phyloP scores from a whole-genome alignment of 305 asterid genomes.

The Rubia tinctorum region DNA sequence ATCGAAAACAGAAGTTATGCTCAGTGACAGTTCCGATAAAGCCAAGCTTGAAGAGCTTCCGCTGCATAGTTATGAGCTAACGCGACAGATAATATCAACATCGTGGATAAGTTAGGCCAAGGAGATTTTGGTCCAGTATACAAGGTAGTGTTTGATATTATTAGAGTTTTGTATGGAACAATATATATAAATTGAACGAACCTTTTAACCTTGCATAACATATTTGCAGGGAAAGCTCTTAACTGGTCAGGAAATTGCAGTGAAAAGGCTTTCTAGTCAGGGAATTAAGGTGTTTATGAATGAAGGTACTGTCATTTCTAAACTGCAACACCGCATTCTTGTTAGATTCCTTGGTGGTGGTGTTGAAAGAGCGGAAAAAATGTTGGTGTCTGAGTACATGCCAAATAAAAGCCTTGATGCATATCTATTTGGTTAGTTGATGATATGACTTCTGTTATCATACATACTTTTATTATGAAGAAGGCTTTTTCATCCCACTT shows the following conservation, averaged over 20 bases:
- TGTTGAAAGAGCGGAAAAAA: conserved; percentile 10
- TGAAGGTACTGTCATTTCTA: conserved; percentile 17
- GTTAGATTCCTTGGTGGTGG: conserved; percentile 13
- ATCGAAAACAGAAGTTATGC: background rate
- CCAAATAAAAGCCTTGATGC: conserved; percentile 12
- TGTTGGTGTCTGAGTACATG: background rate
- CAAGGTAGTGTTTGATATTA: conserved; percentile 4
- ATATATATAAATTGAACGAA: background rate
- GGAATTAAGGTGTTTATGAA: conserved; percentile 23
- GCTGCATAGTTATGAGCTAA: conserved; percentile 1
- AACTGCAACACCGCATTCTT: conserved; percentile 19
- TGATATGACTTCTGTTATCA: no score
- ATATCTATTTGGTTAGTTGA: conserved; percentile 8
- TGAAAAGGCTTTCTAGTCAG: conserved; percentile 17
- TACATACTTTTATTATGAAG: no score
- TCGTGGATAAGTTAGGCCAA: background rate
- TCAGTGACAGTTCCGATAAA: background rate
- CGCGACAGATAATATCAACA: conserved; percentile 3
- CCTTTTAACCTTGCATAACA: no score
- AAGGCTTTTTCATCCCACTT: no score
- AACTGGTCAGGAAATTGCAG: conserved; percentile 18
- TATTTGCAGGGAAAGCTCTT: conserved; percentile 6
- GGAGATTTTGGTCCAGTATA: conserved; percentile 12
- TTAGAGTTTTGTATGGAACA: background rate
- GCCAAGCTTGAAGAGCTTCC: conserved; percentile 10